A percentile compares a stretch with the other conserved stretches of the same genome.
Conservation (phyloP, 306 rosid species). For the Delonix regia region DNA sequence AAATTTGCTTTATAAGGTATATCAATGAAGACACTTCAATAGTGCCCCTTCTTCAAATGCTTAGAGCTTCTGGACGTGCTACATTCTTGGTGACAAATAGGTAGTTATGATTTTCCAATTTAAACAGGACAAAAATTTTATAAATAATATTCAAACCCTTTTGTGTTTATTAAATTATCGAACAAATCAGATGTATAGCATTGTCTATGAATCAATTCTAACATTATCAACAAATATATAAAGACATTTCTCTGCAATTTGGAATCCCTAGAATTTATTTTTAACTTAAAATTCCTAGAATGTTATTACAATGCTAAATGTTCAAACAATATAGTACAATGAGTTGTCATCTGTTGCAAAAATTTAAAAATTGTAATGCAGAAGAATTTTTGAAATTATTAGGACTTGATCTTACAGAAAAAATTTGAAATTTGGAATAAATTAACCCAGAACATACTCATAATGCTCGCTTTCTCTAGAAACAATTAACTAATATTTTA, state of each 20-base stretch:
- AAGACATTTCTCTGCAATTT: not conserved
- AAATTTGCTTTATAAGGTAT: slow-evolving; percentile 59
- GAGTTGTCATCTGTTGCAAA: not conserved
- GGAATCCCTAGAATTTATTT: not conserved
- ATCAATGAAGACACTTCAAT: slow-evolving; percentile 73
- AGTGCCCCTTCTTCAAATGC: slow-evolving; percentile 97
- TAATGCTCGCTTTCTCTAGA: slow-evolving; percentile 8
- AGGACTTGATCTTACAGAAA: slow-evolving; percentile 17
- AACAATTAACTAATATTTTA: slow-evolving; percentile 7
- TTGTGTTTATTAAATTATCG: slow-evolving; percentile 18
- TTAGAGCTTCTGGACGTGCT: slow-evolving; percentile 88
- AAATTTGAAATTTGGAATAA: not conserved
- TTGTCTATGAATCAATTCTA: not conserved
- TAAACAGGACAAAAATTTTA: not conserved
- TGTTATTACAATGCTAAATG: not conserved
- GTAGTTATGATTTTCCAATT: slow-evolving; percentile 45
- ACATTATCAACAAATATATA: not conserved
- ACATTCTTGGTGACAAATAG: slow-evolving; percentile 97
- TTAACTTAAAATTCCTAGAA: too few species aligned
- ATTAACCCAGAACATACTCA: not conserved
- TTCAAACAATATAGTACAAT: not conserved
- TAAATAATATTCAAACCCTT: slow-evolving; percentile 1
- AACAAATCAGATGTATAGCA: slow-evolving; percentile 17
- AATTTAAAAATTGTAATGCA: not conserved
- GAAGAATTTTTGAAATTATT: slow-evolving; percentile 11